Conservation (phyloP, 352 stramenopile species). For the Pythium pyrilobum region DNA sequence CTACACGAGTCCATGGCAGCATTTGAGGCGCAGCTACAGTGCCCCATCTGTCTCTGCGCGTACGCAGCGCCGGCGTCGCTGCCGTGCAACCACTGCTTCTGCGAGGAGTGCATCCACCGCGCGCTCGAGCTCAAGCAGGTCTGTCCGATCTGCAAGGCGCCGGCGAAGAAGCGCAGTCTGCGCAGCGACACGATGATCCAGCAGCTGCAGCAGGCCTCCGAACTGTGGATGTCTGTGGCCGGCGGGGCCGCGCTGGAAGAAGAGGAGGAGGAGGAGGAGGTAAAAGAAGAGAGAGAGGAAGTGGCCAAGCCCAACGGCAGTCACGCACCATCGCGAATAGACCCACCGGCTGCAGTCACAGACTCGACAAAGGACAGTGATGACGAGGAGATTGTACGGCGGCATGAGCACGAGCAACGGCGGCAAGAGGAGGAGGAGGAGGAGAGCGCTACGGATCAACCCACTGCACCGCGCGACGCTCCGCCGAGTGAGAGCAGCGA, state of each 20-base stretch:
- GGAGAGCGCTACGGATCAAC: too few relatives aligned
- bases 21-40: slow-evolving; percentile 75
- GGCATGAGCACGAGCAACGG: slow-evolving; percentile 1
- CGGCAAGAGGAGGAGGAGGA: neutral
- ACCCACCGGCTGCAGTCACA: slow-evolving; percentile 11
- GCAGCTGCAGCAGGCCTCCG: slow-evolving; percentile 53
- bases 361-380: neutral
- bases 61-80: slow-evolving; percentile 67
- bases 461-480: too few relatives aligned
- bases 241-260: neutral
- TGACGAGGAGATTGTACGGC: neutral
- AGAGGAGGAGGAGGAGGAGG: neutral
- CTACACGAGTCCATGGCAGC: slow-evolving; percentile 52
- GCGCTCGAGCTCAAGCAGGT: slow-evolving; percentile 69
- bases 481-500: neutral
- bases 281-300: neutral
- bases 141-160: slow-evolving; percentile 83
- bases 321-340: too few relatives aligned
- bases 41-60: slow-evolving; percentile 77
- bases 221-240: slow-evolving; percentile 31
- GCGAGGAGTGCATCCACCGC: slow-evolving; percentile 82
- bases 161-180: slow-evolving; percentile 70
- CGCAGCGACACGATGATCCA: slow-evolving; percentile 76
- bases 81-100: slow-evolving; percentile 87
- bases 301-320: too few relatives aligned